Conservation (phyloP, 1,139 yeast species). For the Candida anutae region DNA sequence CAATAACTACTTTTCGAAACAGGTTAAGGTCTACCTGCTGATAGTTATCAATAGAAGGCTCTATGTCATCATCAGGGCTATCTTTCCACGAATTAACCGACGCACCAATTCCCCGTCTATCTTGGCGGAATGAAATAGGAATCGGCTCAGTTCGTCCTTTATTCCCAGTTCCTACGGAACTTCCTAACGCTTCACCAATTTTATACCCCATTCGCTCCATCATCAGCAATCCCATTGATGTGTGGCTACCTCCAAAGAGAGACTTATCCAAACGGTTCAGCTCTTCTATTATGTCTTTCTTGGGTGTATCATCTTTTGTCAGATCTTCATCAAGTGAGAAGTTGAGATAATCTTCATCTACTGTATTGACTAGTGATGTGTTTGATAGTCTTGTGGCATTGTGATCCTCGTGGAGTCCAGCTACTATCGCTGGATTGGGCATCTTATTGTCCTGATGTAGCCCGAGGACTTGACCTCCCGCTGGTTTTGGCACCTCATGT, state of each 20-base stretch:
- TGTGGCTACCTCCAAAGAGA: slow-evolving; percentile 4
- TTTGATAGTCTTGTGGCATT: too few relatives aligned
- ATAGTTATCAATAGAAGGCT: neutral
- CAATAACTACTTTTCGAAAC: neutral
- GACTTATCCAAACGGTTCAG: slow-evolving; percentile 2
- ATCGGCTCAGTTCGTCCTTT: slow-evolving; percentile 5
- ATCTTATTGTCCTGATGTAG: too few relatives aligned
- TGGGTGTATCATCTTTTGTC: neutral
- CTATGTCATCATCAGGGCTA: too few relatives aligned
- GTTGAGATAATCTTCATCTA: slow-evolving; percentile 1
- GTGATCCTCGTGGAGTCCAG: too few relatives aligned
- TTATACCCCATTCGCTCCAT: slow-evolving; percentile 54
- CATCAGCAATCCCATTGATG: slow-evolving; percentile 40
- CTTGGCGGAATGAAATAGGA: slow-evolving; percentile 5
- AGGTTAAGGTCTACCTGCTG: neutral
- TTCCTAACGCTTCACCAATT: slow-evolving; percentile 37
- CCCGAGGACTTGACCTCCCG: too few relatives aligned
- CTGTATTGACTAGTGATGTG: too few relatives aligned
- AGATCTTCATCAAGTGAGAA: neutral
- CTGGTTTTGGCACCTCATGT: too few relatives aligned
- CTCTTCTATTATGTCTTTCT: neutral
- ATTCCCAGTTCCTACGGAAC: slow-evolving; percentile 1
- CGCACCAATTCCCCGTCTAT: slow-evolving; percentile 9
- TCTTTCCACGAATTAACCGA: too few relatives aligned
- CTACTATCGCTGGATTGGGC: too few relatives aligned